Conservation (phyloP, 2,329 filamentous ascomycete genomes). For the Cladosporium sp. region DNA sequence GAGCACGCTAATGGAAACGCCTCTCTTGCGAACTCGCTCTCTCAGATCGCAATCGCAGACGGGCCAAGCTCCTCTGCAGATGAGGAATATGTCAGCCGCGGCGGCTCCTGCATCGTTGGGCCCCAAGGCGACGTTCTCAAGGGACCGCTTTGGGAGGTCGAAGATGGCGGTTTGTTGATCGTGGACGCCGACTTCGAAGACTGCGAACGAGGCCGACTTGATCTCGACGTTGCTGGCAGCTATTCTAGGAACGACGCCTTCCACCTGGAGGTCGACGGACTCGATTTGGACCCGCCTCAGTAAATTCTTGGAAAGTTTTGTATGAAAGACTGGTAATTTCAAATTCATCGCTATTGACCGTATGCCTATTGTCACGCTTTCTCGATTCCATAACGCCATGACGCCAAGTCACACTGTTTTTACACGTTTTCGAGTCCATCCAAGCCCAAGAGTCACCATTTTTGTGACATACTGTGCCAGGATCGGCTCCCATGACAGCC, state of each 20-base stretch:
- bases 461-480: background rate
- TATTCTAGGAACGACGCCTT: conserved; percentile 75
- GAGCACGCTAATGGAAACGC: conserved; percentile 14
- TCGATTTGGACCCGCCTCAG: conserved; percentile 62
- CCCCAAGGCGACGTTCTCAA: conserved; percentile 77
- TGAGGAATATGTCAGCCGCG: conserved; percentile 64
- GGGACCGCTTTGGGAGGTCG: conserved; percentile 78
- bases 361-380: background rate
- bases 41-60: conserved; percentile 15
- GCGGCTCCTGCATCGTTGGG: conserved; percentile 79
- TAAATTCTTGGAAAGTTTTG: conserved; percentile 21
- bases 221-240: conserved; percentile 81
- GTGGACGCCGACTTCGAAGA: conserved; percentile 84
- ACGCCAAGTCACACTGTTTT: background rate
- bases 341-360: background rate
- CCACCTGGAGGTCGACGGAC: conserved; percentile 58
- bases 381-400: background rate
- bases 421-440: background rate
- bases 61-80: conserved; percentile 25
- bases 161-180: conserved; percentile 65
- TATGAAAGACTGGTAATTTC: background rate
- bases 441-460: background rate
- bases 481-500: background rate
- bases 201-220: conserved; percentile 76
- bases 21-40: conserved; percentile 12